Percentiles rank a stretch among this genome's conserved stretches.
Conservation (phyloP, 306 rosid species). For the Rosa persica region DNA sequence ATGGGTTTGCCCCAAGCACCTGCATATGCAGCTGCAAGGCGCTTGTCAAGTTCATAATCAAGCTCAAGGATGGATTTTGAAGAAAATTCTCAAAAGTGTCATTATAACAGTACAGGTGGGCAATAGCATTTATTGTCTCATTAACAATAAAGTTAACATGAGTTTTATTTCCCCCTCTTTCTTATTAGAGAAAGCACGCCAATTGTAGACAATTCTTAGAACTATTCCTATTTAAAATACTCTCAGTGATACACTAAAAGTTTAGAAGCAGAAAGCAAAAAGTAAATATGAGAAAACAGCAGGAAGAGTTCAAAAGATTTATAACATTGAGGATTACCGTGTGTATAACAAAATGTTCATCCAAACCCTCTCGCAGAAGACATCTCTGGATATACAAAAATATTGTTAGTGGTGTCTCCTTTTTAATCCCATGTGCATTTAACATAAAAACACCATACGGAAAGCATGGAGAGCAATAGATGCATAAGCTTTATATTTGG, state of each 20-base stretch:
- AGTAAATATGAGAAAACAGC: background rate
- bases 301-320: background rate
- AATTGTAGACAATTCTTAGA: too few species aligned
- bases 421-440: conserved; percentile 5
- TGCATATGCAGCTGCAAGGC: too few species aligned
- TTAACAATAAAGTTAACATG: too few species aligned
- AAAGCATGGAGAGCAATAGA: background rate
- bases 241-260: background rate
- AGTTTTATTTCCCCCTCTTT: too few species aligned
- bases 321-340: conserved; percentile 47
- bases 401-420: conserved; percentile 17
- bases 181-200: too few species aligned
- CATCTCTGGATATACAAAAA: conserved; percentile 69
- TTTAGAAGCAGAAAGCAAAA: background rate
- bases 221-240: too few species aligned
- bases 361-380: conserved; percentile 81
- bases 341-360: conserved; percentile 85
- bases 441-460: background rate
- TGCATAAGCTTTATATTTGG: background rate
- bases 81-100: too few species aligned
- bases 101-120: too few species aligned
- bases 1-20: too few species aligned
- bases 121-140: too few species aligned
- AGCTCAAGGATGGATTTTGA: too few species aligned
- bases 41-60: too few species aligned